A percentile compares a stretch with the other conserved stretches of the same genome.
Conservation (phyloP, 176 grass and related monocot genomes). For the Carex scoparia region DNA sequence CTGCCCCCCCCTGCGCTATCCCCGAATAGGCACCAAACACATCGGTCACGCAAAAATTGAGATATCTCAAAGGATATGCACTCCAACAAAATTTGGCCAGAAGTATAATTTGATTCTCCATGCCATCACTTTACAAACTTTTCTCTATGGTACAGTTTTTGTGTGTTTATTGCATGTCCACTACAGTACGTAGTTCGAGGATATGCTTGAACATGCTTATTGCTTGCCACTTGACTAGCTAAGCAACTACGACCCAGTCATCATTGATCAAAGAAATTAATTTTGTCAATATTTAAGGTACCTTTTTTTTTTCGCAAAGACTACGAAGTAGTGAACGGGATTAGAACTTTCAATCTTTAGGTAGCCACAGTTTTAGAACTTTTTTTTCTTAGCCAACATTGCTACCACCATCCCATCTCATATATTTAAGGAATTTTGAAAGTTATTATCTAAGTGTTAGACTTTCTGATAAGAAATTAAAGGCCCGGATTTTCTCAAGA, state of each 20-base stretch:
- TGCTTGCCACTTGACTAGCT: conserved; percentile 1
- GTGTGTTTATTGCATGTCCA: not conserved
- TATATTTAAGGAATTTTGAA: not conserved
- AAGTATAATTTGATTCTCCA: not conserved
- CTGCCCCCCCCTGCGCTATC: too few species aligned
- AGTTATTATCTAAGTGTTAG: not conserved
- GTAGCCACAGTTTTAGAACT: too few species aligned
- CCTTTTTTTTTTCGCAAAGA: too few species aligned
- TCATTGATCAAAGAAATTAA: not conserved
- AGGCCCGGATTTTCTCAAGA: not conserved
- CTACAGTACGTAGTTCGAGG: not conserved
- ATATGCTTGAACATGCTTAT: conserved; percentile 1
- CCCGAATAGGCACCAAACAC: too few species aligned
- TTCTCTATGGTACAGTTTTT: not conserved
- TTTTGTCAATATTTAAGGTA: not conserved
- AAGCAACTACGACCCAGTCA: not conserved
- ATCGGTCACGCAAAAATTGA: too few species aligned
- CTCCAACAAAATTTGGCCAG: not conserved
- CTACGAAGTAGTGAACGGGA: too few species aligned
- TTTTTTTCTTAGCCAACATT: too few species aligned
- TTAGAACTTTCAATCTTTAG: too few species aligned
- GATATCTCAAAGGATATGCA: too few species aligned
- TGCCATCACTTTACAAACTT: not conserved
- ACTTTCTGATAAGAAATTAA: not conserved
- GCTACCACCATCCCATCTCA: too few species aligned